A percentile compares a stretch with the other conserved stretches of the same genome.
Evolutionary conservation across 225 moss, liverwort and hornwort genomes (phyloP).

Genomic region (Anthoceros angustus): DNA sequence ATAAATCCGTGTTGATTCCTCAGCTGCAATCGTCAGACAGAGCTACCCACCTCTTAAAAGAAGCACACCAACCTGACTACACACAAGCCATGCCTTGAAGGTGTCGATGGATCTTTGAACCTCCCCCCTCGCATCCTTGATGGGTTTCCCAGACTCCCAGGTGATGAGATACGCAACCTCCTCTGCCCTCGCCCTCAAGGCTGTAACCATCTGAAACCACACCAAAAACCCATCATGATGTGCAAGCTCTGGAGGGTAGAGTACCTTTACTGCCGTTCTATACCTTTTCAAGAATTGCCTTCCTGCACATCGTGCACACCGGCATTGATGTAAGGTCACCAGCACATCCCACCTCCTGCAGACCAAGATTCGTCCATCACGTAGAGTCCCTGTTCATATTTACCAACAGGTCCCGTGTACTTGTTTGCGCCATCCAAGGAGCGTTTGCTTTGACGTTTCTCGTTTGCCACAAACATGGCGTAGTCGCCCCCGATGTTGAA

Average conservation of each 20-base stretch:
- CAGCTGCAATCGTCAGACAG: constrained; percentile 27
- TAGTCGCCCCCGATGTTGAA: constrained; percentile 13
- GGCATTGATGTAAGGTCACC: not conserved
- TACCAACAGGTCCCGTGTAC: constrained; percentile 57
- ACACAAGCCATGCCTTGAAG: constrained; percentile 25
- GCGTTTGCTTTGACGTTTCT: constrained; percentile 23
- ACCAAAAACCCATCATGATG: not conserved
- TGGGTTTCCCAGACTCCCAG: constrained; percentile 79
- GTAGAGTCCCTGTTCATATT: not conserved
- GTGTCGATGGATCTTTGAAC: constrained; percentile 70
- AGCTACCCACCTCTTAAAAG: not conserved
- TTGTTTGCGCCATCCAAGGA: constrained; percentile 75
- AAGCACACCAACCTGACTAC: not conserved
- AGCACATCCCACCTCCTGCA: not conserved
- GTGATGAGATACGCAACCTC: constrained; percentile 61
- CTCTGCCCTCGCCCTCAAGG: constrained; percentile 43
- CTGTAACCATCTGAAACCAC: constrained; percentile 37
- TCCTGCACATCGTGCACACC: constrained; percentile 27
- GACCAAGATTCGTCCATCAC: not conserved
- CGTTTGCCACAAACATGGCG: constrained; percentile 48
- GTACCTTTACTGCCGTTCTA: not conserved
- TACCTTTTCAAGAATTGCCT: constrained; percentile 65
- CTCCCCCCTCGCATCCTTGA: constrained; percentile 71
- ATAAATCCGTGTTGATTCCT: constrained; percentile 77
- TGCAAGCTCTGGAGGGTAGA: not conserved